Evolutionary conservation across 805 yeast genomes (phyloP).

Genomic region (Starmerella powellii): DNA sequence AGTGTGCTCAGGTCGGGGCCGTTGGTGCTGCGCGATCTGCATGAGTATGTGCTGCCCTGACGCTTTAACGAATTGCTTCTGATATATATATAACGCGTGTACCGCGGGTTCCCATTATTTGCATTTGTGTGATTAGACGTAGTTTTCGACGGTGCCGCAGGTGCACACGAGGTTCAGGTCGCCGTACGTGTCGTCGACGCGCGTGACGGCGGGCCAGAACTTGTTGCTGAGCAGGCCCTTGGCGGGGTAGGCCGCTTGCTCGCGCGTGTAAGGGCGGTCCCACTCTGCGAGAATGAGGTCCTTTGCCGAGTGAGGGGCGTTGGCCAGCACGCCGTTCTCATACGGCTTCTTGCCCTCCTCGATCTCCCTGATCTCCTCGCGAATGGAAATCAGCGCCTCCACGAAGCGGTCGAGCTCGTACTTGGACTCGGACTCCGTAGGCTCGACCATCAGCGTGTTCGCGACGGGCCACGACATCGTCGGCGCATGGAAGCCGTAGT

Average conservation of each 20-base stretch:
- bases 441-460: constrained; percentile 95
- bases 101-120: background rate
- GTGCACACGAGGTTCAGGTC: constrained; percentile 88
- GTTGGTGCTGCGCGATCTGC: too few species aligned
- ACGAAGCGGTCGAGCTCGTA: constrained; percentile 84
- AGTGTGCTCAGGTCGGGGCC: too few species aligned
- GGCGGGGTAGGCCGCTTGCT: constrained; percentile 85
- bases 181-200: constrained; percentile 91
- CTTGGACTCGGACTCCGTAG: constrained; percentile 87
- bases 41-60: too few species aligned
- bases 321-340: constrained; percentile 49
- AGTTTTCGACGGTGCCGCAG: constrained; percentile 37
- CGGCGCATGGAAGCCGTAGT: constrained; percentile 97
- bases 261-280: constrained; percentile 84
- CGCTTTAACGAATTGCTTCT: background rate
- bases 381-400: constrained; percentile 72
- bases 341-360: constrained; percentile 58
- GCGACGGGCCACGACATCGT: constrained; percentile 98
- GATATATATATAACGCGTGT: background rate
- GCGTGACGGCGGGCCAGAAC: constrained; percentile 91
- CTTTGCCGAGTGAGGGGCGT: constrained; percentile 82
- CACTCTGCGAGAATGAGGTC: constrained; percentile 67
- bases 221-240: constrained; percentile 60
- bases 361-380: constrained; percentile 65
- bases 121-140: constrained; percentile 3